Evolutionary conservation across 257 asterid species (phyloP).

Genomic region (Petrea volubilis): DNA sequence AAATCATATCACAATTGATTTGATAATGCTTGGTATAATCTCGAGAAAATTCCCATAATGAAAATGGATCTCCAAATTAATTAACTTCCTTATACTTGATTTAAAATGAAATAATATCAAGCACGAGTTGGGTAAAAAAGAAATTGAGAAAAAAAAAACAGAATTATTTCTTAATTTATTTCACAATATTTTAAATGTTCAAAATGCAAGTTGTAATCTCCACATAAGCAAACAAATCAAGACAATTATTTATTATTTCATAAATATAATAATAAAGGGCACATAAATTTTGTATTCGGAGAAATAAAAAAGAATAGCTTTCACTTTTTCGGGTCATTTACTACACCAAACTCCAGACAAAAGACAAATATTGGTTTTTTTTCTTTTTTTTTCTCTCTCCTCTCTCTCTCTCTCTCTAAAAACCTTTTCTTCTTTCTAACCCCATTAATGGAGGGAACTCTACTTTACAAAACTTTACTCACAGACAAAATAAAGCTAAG

Average conservation of each 20-base stretch:
- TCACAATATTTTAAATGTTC: conserved; percentile 6
- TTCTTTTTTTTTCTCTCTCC: neutral
- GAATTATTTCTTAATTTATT: conserved; percentile 17
- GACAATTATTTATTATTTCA: conserved; percentile 10
- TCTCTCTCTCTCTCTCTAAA: too few relatives aligned
- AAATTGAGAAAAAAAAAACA: conserved; percentile 2
- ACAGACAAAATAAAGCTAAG: conserved; percentile 28
- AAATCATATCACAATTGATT: conserved; percentile 17
- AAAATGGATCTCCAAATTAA: conserved; percentile 20
- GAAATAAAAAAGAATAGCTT: conserved; percentile 9
- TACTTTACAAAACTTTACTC: conserved; percentile 41
- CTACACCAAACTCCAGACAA: conserved; percentile 39
- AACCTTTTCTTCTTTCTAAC: conserved; percentile 19
- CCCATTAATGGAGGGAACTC: conserved; percentile 75
- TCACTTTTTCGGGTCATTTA: conserved; percentile 27
- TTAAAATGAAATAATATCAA: conserved; percentile 17
- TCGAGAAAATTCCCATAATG: conserved; percentile 17
- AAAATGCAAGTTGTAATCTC: conserved; percentile 23
- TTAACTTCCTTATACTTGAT: conserved; percentile 2
- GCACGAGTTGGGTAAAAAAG: conserved; percentile 16
- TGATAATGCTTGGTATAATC: conserved; percentile 1
- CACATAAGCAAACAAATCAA: conserved; percentile 39
- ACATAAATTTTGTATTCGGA: neutral
- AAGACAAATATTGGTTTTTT: conserved; percentile 37
- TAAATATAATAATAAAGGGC: conserved; percentile 23